These are phyloP conservation scores for Suillus occidentalis DNA, from an alignment of 768 basidiomycete species.

Conservation along the genomic window DNA sequence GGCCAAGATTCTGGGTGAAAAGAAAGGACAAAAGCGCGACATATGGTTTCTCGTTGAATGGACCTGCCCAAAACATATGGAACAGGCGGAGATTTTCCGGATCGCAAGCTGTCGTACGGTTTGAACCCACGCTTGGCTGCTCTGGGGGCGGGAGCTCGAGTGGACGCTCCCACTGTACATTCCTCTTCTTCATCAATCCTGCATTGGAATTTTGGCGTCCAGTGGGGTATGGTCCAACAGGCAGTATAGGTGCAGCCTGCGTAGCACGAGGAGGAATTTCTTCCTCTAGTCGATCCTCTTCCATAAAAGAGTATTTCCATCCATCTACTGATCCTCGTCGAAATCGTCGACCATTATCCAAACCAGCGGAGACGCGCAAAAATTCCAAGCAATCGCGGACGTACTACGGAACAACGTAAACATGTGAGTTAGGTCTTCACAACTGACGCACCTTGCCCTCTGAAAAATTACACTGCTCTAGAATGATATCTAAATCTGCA, in stretches of 20 bases:
- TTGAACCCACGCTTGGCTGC: conserved; percentile 42
- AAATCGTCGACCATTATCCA: conserved; percentile 74
- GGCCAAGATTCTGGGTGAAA: conserved; percentile 87
- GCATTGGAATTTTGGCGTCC: conserved; percentile 47
- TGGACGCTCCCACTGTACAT: conserved; percentile 56
- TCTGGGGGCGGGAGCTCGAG: conserved; percentile 48
- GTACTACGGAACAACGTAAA: conserved; percentile 48
- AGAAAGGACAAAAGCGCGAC: conserved; percentile 89
- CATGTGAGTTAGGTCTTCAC: background rate
- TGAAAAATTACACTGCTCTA: conserved; percentile 85
- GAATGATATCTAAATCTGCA: conserved; percentile 85
- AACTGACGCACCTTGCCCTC: conserved; percentile 55
- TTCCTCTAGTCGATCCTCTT: conserved; percentile 34
- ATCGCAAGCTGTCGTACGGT: conserved; percentile 58
- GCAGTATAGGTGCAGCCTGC: conserved; percentile 20
- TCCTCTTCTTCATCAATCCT: conserved; percentile 58
- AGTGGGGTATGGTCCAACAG: conserved; percentile 23
- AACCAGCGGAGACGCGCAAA: conserved; percentile 78
- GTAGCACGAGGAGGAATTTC: conserved; percentile 5
- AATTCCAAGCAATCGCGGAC: conserved; percentile 96
- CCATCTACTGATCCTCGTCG: conserved; percentile 71
- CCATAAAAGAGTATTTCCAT: conserved; percentile 82
- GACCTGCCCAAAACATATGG: conserved; percentile 97
- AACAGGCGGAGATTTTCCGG: conserved; percentile 77
- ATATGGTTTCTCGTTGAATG: conserved; percentile 97